A percentile compares a stretch with the other conserved stretches of the same genome.
Evolutionary conservation across 108 stramenopile genomes (phyloP).

Genomic region (Skeletonema tropicum): DNA sequence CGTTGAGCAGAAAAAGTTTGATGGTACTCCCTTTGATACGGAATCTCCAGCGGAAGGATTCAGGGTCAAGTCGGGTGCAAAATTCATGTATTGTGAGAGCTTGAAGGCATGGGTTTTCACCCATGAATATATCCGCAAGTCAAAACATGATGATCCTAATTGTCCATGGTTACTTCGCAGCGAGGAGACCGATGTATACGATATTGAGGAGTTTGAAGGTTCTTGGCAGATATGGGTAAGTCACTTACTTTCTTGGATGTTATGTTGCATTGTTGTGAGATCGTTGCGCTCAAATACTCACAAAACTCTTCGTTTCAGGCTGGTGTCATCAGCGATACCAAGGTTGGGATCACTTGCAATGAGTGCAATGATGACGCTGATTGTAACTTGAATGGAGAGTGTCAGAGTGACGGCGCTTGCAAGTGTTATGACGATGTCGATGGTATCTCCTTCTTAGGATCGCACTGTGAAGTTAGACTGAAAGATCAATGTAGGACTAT

Average conservation of each 20-base stretch:
- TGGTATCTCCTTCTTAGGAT: neutral
- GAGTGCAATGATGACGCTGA: neutral
- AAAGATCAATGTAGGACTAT: neutral
- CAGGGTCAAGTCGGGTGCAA: neutral
- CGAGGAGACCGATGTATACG: neutral
- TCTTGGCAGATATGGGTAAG: neutral
- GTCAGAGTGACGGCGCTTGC: neutral
- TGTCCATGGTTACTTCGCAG: conserved; percentile 10
- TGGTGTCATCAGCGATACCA: neutral
- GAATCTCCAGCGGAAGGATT: neutral
- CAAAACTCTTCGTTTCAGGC: neutral
- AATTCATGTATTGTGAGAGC: conserved; percentile 6
- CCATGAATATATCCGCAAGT: conserved; percentile 4
- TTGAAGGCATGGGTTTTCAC: conserved; percentile 7
- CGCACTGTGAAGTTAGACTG: neutral
- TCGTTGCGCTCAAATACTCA: neutral
- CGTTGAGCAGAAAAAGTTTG: conserved; percentile 6
- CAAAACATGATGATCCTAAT: neutral
- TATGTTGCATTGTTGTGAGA: neutral
- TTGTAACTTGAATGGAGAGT: conserved; percentile 9
- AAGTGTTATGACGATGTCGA: neutral
- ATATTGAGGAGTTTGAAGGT: conserved; percentile 2
- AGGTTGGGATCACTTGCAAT: neutral
- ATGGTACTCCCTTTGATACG: conserved; percentile 1
- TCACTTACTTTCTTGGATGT: neutral